phyloP scores from a whole-genome alignment of 1,139 yeast species.

The Sugiyamaella pinicola region DNA sequence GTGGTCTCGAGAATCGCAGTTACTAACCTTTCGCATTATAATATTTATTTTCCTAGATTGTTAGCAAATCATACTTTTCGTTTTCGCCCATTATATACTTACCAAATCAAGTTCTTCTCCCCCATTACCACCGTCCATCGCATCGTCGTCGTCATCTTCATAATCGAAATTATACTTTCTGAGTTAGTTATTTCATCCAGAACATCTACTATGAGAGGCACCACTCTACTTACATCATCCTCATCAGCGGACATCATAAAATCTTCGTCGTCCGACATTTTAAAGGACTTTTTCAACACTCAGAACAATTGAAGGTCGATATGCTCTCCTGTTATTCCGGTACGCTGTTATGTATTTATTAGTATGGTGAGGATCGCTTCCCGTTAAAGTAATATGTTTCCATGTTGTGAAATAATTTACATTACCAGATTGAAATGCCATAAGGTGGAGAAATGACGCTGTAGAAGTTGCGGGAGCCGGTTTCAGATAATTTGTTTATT shows the following conservation, averaged over 20 bases:
- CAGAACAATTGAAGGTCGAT: no score
- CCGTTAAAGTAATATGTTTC: neutral
- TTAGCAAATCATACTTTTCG: neutral
- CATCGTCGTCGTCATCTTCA: slow-evolving; percentile 56
- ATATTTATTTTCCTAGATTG: slow-evolving; percentile 52
- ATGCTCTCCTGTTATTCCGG: no score
- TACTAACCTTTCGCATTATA: slow-evolving; percentile 56
- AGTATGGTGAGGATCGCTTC: no score
- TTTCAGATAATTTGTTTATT: neutral
- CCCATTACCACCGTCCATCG: slow-evolving; percentile 41
- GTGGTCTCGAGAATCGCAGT: no score
- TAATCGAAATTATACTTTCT: slow-evolving; percentile 63
- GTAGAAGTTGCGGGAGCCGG: neutral
- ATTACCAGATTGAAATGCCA: neutral
- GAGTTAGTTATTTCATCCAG: slow-evolving; percentile 6
- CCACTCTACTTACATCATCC: slow-evolving; percentile 40
- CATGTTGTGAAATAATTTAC: no score
- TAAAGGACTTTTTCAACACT: neutral
- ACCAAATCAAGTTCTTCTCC: slow-evolving; percentile 38
- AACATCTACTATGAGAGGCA: neutral
- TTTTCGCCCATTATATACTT: slow-evolving; percentile 16
- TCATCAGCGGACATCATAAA: slow-evolving; percentile 57
- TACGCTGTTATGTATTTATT: no score
- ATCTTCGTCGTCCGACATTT: slow-evolving; percentile 60
- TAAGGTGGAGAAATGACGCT: neutral